A percentile compares a stretch with the other conserved stretches of the same genome.
phyloP scores from a whole-genome alignment of 2,329 filamentous ascomycete genomes.

The Fusarium brevicatenulatum region DNA sequence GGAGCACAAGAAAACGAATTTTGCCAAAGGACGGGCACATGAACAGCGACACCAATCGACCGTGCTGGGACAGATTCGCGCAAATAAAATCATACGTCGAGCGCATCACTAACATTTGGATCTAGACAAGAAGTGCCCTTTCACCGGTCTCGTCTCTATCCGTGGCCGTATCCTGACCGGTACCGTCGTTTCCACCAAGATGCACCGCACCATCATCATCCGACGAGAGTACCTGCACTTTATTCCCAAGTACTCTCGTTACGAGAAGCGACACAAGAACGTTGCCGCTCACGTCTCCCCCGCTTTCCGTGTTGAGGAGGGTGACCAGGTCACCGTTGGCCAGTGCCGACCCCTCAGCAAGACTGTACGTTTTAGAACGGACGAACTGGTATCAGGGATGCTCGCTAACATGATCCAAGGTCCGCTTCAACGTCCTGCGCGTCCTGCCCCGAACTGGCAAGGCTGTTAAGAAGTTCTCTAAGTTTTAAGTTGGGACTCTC shows the following conservation, averaged over 20 bases:
- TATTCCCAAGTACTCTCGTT: conserved; percentile 99
- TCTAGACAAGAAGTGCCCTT: conserved; percentile 99
- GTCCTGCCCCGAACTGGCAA: conserved; percentile 98
- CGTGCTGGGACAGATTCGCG: background rate
- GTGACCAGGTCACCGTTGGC: conserved; percentile 99
- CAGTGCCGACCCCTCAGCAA: conserved; percentile 99
- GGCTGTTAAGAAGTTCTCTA: conserved; percentile 96
- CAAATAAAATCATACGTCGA: background rate
- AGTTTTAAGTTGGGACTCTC: conserved; percentile 81
- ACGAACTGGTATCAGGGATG: background rate
- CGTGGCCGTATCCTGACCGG: conserved; percentile 99
- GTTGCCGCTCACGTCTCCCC: conserved; percentile 98
- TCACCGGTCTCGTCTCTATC: conserved; percentile 99
- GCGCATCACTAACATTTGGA: conserved; percentile 41
- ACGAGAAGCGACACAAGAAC: conserved; percentile 99
- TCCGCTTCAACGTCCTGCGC: conserved; percentile 99
- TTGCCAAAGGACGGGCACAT: background rate
- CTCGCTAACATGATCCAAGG: conserved; percentile 61
- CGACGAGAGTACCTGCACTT: conserved; percentile 99
- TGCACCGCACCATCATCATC: conserved; percentile 99
- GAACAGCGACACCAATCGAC: background rate
- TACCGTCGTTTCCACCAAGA: conserved; percentile 99
- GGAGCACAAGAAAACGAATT: conserved; percentile 7
- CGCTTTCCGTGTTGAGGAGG: conserved; percentile 99
- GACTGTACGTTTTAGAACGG: conserved; percentile 78